Evolutionary conservation across 768 basidiomycete species (phyloP), one percentile per base, ranked within the genome.

Genomic region (Lyophyllum decastes): DNA sequence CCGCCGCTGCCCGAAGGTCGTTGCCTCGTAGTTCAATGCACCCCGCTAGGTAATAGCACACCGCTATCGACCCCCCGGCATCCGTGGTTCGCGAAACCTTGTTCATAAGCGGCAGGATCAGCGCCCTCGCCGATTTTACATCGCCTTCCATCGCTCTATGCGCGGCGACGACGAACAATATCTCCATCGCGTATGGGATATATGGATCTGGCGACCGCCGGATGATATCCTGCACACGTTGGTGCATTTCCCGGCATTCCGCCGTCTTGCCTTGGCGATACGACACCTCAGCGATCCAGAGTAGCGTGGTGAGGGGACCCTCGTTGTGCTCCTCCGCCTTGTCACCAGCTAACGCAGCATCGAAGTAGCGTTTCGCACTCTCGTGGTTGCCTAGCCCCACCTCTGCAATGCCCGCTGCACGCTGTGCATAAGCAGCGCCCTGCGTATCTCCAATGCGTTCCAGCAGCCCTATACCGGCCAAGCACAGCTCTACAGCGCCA

Each of bases 261-360:
- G 22, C 12, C 6, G 4, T 6, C 2, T 57, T 26, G 12, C 55
- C 55, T 48, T 52, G 22, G 6, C 45, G 46, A 24, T 49, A 30
- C 9, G 59, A 46, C 4, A 61, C 9, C 30, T 61, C 59, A 1
- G 46, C 59, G 38, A 45, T 21, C 10, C 27, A 40, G 11, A 61
- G 6, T n/a, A 53, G 33, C 4, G 45, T n/a, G 27, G 26, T 34
- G 12, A 19, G n/a, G 14, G 21, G 49, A 2, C 4, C 14, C 21
- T 60, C n/a, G 30, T 30, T 30, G 12, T 41, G 10, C 19, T 54
- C 41, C n/a, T 35, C 44, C 4, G 16, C 27, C n/a, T n/a, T n/a
- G n/a, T 1, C 4, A 7, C 1, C 24, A 25, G 17, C 16, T 1
- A 10, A 40, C 38, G 54, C 59, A n/a, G 30, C 25, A 14, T 51